Conservation (phyloP, 2,329 filamentous ascomycete species). For the Penicillium rolfsii region DNA sequence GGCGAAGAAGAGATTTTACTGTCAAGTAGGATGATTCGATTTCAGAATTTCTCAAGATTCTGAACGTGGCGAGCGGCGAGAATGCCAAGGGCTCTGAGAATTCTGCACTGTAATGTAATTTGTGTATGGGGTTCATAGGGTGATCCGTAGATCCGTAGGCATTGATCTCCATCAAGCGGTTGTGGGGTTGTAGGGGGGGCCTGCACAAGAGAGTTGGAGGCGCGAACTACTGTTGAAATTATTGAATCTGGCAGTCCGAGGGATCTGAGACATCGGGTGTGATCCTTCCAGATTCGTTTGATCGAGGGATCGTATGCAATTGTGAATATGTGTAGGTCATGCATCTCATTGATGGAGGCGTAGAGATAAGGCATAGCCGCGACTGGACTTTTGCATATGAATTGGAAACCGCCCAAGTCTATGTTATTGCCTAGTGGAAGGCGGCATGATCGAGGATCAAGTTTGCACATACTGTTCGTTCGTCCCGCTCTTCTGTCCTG, state of each 20-base stretch:
- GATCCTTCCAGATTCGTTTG: not conserved
- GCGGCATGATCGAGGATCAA: not conserved
- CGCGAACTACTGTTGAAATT: conserved; percentile 2
- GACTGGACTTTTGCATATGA: not conserved
- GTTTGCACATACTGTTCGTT: not conserved
- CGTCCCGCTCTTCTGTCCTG: not conserved
- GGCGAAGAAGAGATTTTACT: not conserved
- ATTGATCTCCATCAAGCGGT: not conserved
- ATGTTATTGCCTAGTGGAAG: not conserved
- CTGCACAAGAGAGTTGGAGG: not conserved
- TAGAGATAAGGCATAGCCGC: not conserved
- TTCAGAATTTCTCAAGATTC: not conserved
- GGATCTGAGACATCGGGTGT: not conserved
- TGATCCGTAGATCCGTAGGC: not conserved
- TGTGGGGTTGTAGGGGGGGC: not conserved
- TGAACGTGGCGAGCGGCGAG: conserved; percentile 1
- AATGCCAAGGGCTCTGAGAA: not conserved
- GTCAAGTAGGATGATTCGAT: not conserved
- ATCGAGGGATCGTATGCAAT: not conserved
- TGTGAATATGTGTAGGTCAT: not conserved
- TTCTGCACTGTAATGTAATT: too few relatives aligned
- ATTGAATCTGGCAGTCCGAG: not conserved
- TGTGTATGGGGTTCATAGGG: not conserved
- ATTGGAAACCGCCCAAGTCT: not conserved
- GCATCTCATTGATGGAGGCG: not conserved